Evolutionary conservation across 176 grass and related monocot species (phyloP), one percentile per base, ranked within the genome.

Genomic region (Aechmea fasciata): DNA sequence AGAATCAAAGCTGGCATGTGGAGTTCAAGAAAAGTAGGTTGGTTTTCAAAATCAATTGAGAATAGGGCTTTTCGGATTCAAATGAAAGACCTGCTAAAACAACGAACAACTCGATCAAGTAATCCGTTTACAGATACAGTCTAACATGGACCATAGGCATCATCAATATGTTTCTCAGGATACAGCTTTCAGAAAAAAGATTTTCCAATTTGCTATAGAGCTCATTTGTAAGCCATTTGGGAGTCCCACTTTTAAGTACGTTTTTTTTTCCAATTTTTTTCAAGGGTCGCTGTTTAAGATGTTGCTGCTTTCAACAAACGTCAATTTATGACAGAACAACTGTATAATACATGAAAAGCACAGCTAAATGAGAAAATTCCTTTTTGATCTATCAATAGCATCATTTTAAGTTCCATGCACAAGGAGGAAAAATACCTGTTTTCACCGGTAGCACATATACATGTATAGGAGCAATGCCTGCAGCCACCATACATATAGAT

Each of bases 391-490:
- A 17, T 23, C 23, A 65, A 26, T 17, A 59, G 54, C 65, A 70
- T 51, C 28, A 69, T 3, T 11, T 59, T 59, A 41, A 41, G 54
- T 59, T 47, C 24, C 26, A 74, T 19, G 1, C 2, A 63, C 14
- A 51, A 14, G 19, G 47, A 10, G 9, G 41, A 55, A 11, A 65
- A 66, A 73, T 59, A 92, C 93, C 93, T 92, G 52, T 97, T 97
- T 15, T 87, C 78, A 66, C 93, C 93, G 48, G 84, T 90, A 78
- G 93, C 93, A 79, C 93, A 97, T 85, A 97, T 96, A 75, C 93
- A 97, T 49, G 93, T 97, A 76, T 97, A 97, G 19, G 93, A 97
- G 79, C 86, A 87, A 83, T 92, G 86, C 29, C 93, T 82, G 63
- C 93, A 97, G 29, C 81, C 93, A 74, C 93, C 93, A 53, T 92